A percentile compares a stretch with the other conserved stretches of the same genome.
Conservation (phyloP, 768 basidiomycete genomes). For the Tricholoma flavovirens region DNA sequence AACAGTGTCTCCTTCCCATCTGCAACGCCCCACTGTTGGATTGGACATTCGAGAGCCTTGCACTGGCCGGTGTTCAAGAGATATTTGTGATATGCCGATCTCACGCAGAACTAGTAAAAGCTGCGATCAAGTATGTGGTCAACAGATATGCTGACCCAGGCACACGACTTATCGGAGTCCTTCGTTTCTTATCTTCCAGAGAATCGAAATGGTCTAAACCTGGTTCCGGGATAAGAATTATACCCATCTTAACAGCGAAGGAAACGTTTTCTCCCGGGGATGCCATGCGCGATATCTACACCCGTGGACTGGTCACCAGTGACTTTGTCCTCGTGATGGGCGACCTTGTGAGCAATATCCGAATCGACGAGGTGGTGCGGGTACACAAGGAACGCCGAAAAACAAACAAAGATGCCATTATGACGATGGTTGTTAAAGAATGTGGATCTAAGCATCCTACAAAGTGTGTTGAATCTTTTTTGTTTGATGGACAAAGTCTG, state of each 20-base stretch:
- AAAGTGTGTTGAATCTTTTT: slow-evolving; percentile 40
- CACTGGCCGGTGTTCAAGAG: slow-evolving; percentile 93
- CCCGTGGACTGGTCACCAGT: slow-evolving; percentile 80
- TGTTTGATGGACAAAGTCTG: neutral
- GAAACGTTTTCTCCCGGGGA: slow-evolving; percentile 87
- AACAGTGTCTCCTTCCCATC: slow-evolving; percentile 84
- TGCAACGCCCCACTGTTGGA: slow-evolving; percentile 91
- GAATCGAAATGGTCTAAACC: slow-evolving; percentile 84
- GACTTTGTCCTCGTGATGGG: slow-evolving; percentile 92
- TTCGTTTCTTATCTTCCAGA: slow-evolving; percentile 31
- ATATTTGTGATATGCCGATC: slow-evolving; percentile 94
- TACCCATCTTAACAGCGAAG: slow-evolving; percentile 80
- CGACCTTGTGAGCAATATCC: slow-evolving; percentile 89
- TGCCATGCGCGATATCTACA: slow-evolving; percentile 91
- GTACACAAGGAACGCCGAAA: slow-evolving; percentile 84
- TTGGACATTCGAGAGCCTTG: slow-evolving; percentile 95
- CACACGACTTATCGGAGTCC: slow-evolving; percentile 9
- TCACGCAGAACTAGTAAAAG: slow-evolving; percentile 80
- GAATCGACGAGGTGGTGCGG: slow-evolving; percentile 83
- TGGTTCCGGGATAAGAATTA: slow-evolving; percentile 73
- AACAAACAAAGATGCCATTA: slow-evolving; percentile 87
- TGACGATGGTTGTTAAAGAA: slow-evolving; percentile 93
- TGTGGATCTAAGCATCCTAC: slow-evolving; percentile 67
- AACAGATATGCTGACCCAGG: slow-evolving; percentile 3
- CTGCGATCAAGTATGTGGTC: slow-evolving; percentile 68